phyloP scores from a whole-genome alignment of 2,329 filamentous ascomycete genomes.

The Blastomyces percursus region DNA sequence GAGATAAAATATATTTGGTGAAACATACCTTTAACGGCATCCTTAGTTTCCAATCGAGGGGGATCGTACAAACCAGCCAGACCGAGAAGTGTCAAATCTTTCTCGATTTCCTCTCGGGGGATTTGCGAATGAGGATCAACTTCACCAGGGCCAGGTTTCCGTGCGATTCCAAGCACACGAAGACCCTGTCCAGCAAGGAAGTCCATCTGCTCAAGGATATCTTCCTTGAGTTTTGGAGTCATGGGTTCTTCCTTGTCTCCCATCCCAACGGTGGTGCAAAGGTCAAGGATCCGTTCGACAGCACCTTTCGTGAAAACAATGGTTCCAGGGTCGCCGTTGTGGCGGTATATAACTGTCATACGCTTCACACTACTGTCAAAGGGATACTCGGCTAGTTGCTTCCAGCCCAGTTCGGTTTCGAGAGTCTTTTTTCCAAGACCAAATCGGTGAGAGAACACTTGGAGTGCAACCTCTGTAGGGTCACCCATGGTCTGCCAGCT shows the following conservation, averaged over 20 bases:
- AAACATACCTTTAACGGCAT: constrained; percentile 35
- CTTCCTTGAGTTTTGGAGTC: constrained; percentile 31
- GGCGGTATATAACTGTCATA: constrained; percentile 52
- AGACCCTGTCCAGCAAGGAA: constrained; percentile 48
- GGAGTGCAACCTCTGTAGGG: constrained; percentile 56
- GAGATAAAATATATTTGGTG: background rate
- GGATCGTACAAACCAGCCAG: constrained; percentile 53
- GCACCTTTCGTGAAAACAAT: constrained; percentile 35
- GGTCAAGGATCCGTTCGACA: constrained; percentile 28
- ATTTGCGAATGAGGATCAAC: constrained; percentile 24
- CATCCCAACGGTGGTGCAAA: constrained; percentile 40
- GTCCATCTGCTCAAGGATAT: constrained; percentile 46
- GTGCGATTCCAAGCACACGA: constrained; percentile 49
- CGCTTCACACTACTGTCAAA: constrained; percentile 56
- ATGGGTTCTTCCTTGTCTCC: constrained; percentile 32
- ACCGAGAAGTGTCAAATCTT: constrained; percentile 45
- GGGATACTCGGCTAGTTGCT: constrained; percentile 50
- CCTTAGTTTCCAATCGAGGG: constrained; percentile 48
- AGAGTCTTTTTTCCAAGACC: constrained; percentile 38
- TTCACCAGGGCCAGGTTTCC: constrained; percentile 21
- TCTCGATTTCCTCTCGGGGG: constrained; percentile 42
- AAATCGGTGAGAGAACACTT: constrained; percentile 55
- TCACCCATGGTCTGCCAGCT: constrained; percentile 51
- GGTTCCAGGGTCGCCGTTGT: constrained; percentile 24
- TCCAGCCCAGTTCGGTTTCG: constrained; percentile 35